Conservation (phyloP, 768 basidiomycete species). For the Panaeolus cyanescens region DNA sequence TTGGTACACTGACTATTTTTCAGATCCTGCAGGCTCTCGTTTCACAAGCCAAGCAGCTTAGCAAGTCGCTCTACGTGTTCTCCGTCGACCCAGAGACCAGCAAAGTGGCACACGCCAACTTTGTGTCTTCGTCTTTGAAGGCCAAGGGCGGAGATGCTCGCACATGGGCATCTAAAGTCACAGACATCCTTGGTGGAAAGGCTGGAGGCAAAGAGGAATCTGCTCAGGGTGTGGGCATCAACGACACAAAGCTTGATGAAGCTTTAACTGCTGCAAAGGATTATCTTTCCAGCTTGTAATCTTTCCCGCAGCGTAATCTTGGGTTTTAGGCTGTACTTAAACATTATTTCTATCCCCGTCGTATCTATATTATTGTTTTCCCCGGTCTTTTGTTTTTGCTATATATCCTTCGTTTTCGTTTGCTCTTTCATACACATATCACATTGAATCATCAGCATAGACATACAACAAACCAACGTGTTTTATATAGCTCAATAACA, state of each 20-base stretch:
- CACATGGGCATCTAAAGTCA: slow-evolving; percentile 81
- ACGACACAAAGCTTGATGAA: slow-evolving; percentile 19
- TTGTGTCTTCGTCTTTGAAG: slow-evolving; percentile 60
- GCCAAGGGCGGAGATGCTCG: slow-evolving; percentile 78
- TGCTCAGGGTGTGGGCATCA: slow-evolving; percentile 81
- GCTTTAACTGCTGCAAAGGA: slow-evolving; percentile 22
- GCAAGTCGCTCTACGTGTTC: slow-evolving; percentile 88
- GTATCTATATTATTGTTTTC: neutral
- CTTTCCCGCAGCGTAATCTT: slow-evolving; percentile 7
- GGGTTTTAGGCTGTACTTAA: slow-evolving; percentile 3
- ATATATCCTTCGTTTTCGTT: neutral
- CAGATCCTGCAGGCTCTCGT: slow-evolving; percentile 79
- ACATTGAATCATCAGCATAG: neutral
- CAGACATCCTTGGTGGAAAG: slow-evolving; percentile 88
- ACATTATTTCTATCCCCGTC: neutral
- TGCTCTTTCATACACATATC: neutral
- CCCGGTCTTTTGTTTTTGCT: neutral
- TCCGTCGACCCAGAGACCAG: slow-evolving; percentile 66
- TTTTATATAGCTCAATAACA: neutral
- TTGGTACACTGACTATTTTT: slow-evolving; percentile 4
- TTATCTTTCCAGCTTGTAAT: slow-evolving; percentile 16
- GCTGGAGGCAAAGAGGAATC: slow-evolving; percentile 95
- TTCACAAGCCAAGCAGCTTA: slow-evolving; percentile 75
- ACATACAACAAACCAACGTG: neutral
- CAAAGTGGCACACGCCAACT: slow-evolving; percentile 89